Base-by-base conservation (phyloP, 1,139 yeast species). In the Magnusiomyces fungicola region DNA sequence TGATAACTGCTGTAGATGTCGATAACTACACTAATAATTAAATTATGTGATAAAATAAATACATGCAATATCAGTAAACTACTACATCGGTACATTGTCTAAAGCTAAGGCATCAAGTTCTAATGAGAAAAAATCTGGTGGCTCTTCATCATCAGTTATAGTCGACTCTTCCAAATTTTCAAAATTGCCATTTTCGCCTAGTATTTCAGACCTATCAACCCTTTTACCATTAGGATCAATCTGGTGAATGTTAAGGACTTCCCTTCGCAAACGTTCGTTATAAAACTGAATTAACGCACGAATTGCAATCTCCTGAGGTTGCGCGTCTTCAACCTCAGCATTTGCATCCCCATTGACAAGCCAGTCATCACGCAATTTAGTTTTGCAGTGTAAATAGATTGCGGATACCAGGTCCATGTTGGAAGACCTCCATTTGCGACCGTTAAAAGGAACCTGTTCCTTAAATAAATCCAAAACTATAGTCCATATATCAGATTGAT, bases 331-430 rank as follows among this genome's bases (percentile, higher is more conserved):
- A 53, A 87, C 73, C 54, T 84, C 94, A 33, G 78, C 78, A 45
- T 87, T 83, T 29, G 87, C 76, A 60, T 87, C 96, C 52, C 77
- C 77, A 0, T 96, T 95, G 50, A 89, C 82, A 27, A 92, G 73
- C 98, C 98, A 92, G 59, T 81, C 83, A 61, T 90, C 97, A 53
- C 82, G 77, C 47, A 92, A 68, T 18, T 81, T 78, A 30, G 90
- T 70, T 55, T 80, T 77, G 58, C 89, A 78, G 60, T 87, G 82
- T 44, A 92, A 68, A 61, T 86, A 92, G 1, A 92, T 89, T 54
- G 86, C 81, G 0, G 97, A 88, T 6, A 94, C 87, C 50, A 92
- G 70, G 58, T 89, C 96, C 97, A 94, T 92, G 63, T 92, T 94
- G 56, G 81, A 78, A 14, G 89, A 79, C 58, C 89, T 83, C 99